Base-by-base conservation (phyloP, 2,329 filamentous ascomycete genomes). In the Calonectria crousiana region DNA sequence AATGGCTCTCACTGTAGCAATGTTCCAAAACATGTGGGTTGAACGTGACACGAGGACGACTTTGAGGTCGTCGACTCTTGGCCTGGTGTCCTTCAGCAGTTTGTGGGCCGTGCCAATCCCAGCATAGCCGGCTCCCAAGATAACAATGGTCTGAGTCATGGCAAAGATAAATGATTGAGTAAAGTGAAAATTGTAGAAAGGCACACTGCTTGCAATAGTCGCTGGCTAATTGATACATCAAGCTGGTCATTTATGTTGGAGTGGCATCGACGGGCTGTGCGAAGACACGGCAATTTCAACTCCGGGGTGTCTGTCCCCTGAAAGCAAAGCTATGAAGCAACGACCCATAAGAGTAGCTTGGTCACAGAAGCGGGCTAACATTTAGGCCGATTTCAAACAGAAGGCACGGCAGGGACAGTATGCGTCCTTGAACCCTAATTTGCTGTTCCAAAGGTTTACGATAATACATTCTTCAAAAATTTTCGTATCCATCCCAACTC, bases 81-180 rank as follows among this genome's bases (percentile, higher is more conserved):
- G 36, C 23, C 36, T 60, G 47, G 34, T 49, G 5, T 72, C 62
- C 28, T 72, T 72, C 16, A 72, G 51, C n/a, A 72, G 36, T 30
- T 52, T 64, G 18, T 72, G 69, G 2, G 69, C 51, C 28, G 52
- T 32, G 52, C 51, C 53, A 38, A 72, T 28, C 5, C 69, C 69
- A 36, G 69, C 51, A 41, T 67, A 72, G 38, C 49, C 53, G 36
- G 28, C 69, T n/a, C 69, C 69, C 8, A 72, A 41, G n/a, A 72
- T 60, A 11, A 72, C 62, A 13, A 72, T 56, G 32, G 52, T 65
- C 20, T 71, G 56, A 41, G 34, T 23, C 56, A 60, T 60, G 32
- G 34, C 14, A 8, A 47, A 47, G 16, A 44, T 47, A 6, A 10
- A 47, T n/a, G 9, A 23, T 13, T 23, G 44, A n/a, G 44, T 20